Conservation (phyloP, 306 rosid species). For the Dicorynia guianensis region DNA sequence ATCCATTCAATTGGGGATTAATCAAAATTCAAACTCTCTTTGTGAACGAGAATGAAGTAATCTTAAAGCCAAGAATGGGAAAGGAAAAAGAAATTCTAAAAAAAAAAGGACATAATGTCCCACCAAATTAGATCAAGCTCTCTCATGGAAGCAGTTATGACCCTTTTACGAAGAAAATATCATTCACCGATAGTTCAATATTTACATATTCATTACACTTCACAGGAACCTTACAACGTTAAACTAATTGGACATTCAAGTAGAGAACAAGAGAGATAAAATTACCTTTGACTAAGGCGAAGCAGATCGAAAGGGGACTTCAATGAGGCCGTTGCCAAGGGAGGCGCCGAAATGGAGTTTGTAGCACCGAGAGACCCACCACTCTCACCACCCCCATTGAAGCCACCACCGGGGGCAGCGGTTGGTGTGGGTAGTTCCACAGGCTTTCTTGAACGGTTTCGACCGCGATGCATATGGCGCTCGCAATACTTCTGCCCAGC, state of each 20-base stretch:
- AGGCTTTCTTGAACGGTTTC: constrained; percentile 99
- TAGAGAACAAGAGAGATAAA: neutral
- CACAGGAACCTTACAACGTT: neutral
- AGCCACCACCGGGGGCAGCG: constrained; percentile 28
- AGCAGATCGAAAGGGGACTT: constrained; percentile 72
- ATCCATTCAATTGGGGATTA: constrained; percentile 25
- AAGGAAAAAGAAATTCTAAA: neutral
- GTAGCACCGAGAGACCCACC: constrained; percentile 37
- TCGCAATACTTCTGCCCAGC: constrained; percentile 98
- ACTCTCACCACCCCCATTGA: too few species aligned
- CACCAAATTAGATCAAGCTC: constrained; percentile 39
- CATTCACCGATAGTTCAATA: constrained; percentile 18
- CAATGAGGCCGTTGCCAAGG: constrained; percentile 48
- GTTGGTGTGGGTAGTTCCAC: constrained; percentile 90
- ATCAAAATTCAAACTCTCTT: constrained; percentile 39
- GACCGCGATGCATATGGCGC: constrained; percentile 94
- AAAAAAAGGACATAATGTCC: constrained; percentile 14
- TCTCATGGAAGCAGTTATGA: neutral
- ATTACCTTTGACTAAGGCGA: constrained; percentile 70
- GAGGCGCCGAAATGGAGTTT: constrained; percentile 44
- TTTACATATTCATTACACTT: neutral
- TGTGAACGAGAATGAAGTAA: constrained; percentile 29
- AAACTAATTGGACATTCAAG: neutral
- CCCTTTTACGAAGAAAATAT: constrained; percentile 27
- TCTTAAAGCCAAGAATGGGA: constrained; percentile 20